Evolutionary conservation across 1,284 basidiomycete species (phyloP).

Genomic region (Pisolithus thermaeus): DNA sequence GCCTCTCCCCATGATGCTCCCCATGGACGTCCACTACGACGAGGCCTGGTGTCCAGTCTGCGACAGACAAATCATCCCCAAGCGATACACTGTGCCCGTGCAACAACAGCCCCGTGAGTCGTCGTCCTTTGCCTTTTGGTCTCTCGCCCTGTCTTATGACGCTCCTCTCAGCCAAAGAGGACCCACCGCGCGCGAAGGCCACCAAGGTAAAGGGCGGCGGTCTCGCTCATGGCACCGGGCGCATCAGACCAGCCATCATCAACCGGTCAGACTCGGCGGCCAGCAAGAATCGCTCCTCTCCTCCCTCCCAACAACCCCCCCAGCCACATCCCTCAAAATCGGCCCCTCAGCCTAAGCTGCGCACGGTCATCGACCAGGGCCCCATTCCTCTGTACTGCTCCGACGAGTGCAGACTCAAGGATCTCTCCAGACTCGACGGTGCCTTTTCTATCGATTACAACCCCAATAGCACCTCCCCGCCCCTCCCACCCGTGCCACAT

Average conservation of each 20-base stretch:
- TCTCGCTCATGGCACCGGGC: constrained; percentile 57
- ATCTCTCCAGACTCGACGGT: constrained; percentile 40
- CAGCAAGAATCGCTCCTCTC: constrained; percentile 17
- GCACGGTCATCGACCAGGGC: constrained; percentile 67
- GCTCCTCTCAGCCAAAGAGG: constrained; percentile 9
- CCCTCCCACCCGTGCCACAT: constrained; percentile 35
- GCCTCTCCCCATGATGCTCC: constrained; percentile 6
- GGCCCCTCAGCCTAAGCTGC: constrained; percentile 37
- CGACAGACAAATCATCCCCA: constrained; percentile 63
- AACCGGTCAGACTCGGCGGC: constrained; percentile 36
- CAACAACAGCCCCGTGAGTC: constrained; percentile 13
- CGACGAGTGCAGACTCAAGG: constrained; percentile 59
- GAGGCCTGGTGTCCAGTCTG: constrained; percentile 71
- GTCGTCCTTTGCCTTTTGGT: too few species aligned
- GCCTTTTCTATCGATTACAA: constrained; percentile 42
- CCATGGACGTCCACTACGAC: constrained; percentile 48
- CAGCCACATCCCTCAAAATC: constrained; percentile 24
- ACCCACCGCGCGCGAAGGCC: constrained; percentile 28
- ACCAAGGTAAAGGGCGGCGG: constrained; percentile 40
- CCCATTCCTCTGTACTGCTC: constrained; percentile 77
- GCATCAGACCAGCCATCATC: constrained; percentile 49
- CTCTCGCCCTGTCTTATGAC: constrained; percentile 16
- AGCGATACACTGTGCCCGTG: constrained; percentile 50
- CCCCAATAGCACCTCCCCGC: constrained; percentile 36
- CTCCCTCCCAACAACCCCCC: constrained; percentile 15